Base-by-base conservation (phyloP, 176 grass and related monocot genomes). In the Alloteropsis semialata region DNA sequence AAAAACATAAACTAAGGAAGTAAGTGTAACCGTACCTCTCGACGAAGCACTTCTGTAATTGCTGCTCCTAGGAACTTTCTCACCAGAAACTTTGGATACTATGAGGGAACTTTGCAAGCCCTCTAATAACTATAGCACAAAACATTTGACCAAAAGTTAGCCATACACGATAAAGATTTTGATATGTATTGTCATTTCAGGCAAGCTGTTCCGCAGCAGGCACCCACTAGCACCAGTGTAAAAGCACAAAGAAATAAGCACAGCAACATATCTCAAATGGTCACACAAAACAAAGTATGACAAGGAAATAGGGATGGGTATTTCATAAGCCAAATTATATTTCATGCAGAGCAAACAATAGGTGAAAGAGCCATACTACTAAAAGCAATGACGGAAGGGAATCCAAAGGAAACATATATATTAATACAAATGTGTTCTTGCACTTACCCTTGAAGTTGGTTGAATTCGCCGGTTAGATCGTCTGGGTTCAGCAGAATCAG, bases 21-120 rank as follows among this genome's bases (percentile, higher is more conserved):
- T 13, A 77, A 1, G 6, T 10, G 30, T 27, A 73, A 78, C 29
- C 29, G 8, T 85, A 99, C 93, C 97, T 90, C 90, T 93, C 81
- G 91, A 92, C 43, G 89, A 25, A 63, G 76, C 63, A 90, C 85
- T 83, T 87, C 80, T 89, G 50, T 46, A 87, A 48, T 76, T 77
- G 25, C 79, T 77, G 25, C 79, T 85, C 86, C 88, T 93, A 25
- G 85, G 77, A 81, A 81, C 85, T 56, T 93, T 99, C 19, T 99
- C 97, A 13, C 69, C 85, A 46, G 91, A 75, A 86, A 90, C 87
- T 85, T 99, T 99, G 53, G 97, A 82, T 74, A 92, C 64, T 44
- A 91, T 76, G 70, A 99, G 89, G 69, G 97, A 94, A 87, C 97
- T 99, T 76, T 99, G 97, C 76, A 99, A 73, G 33, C 97, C 97